Evolutionary conservation across 2,329 filamentous ascomycete species (phyloP), one percentile per base, ranked within the genome.

Genomic region (Aspergillus sp.): DNA sequence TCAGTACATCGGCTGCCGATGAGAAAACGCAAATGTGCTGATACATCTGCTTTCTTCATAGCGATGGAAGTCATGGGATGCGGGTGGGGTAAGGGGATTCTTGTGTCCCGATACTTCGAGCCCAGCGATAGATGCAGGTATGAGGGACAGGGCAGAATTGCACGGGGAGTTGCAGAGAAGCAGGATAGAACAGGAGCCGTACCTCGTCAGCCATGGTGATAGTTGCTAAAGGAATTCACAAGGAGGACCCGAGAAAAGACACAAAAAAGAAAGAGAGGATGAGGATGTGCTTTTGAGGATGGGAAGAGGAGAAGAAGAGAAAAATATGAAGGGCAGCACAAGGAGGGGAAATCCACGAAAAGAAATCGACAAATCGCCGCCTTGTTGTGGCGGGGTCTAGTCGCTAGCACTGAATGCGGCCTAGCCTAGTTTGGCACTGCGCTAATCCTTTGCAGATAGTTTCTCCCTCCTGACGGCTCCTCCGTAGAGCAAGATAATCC

Each of bases 151-250:
- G 57, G 22, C 56, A 57, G 34, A 31, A 56, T 34, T 31, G 17
- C 9, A 46, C 48, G 15, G 56, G 48, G 19, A 57, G 54, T n/a
- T 19, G 43, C 45, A 70, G 63, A 61, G 62, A 59, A 63, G 63
- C 57, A 54, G 59, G 45, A 64, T 41, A 51, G 54, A 60, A 73
- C 59, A 47, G 45, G 52, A 48, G 31, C 78, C 85, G 75, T 85
- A 89, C 87, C 84, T 89, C 87, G 79, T 88, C 86, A 79, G 86
- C 84, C 87, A 89, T 89, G 76, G 77, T 87, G 83, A 79, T 73
- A 73, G 78, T 77, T 75, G 56, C 66, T 64, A 64, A 59, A 51
- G 57, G 67, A 57, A 59, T 57, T 51, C 23, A 45, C 66, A 66
- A 64, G 62, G 52, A 65, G 59, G 59, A 65, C 62, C 54, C 50